Conservation (phyloP, 179 eudicot species). For the Carnegiea gigantea region DNA sequence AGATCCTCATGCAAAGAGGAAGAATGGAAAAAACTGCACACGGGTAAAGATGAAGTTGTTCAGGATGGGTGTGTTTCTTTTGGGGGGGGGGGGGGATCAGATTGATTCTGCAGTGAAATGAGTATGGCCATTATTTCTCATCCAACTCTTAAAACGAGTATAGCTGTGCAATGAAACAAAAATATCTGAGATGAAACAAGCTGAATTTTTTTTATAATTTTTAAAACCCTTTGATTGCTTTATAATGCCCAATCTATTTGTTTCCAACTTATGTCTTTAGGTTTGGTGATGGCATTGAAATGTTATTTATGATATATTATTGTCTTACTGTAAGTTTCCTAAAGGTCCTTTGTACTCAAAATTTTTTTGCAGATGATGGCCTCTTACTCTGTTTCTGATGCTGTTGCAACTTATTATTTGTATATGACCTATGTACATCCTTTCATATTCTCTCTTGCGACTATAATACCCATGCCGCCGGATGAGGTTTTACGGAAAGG, state of each 20-base stretch:
- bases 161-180: conserved; percentile 8
- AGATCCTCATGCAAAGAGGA: not conserved
- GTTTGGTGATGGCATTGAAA: conserved; percentile 1
- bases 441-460: conserved; percentile 95
- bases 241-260: not conserved
- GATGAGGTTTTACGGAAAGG: conserved; percentile 99
- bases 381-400: conserved; percentile 99
- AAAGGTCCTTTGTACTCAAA: conserved; percentile 20
- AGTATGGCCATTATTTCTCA: not conserved
- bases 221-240: not conserved
- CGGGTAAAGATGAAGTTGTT: not conserved
- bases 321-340: conserved; percentile 24
- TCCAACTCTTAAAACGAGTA: not conserved
- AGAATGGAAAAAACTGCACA: not conserved
- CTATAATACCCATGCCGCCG: conserved; percentile 98
- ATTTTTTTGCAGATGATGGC: conserved; percentile 90
- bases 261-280: not conserved
- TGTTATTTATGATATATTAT: conserved; percentile 2
- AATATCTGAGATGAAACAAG: not conserved
- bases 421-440: conserved; percentile 99
- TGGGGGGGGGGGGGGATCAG: not conserved
- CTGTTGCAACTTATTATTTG: conserved; percentile 95
- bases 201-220: not conserved
- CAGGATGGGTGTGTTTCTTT: too few relatives aligned
- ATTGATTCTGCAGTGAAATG: not conserved